Base-by-base conservation (phyloP, 2,329 filamentous ascomycete genomes). In the Allantophomopsis lycopodina region DNA sequence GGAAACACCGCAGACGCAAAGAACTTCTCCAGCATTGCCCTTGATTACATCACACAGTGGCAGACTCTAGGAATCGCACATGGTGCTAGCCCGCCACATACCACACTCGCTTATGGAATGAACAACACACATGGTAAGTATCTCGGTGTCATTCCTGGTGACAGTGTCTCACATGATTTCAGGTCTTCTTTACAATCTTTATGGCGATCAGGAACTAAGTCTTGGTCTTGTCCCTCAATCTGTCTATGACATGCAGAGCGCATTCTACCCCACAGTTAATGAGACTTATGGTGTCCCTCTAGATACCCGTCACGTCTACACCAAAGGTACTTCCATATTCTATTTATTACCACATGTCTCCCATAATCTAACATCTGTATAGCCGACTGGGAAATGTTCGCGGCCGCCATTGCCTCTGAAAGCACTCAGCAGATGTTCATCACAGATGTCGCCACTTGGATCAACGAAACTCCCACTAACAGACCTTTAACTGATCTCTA, bases 201-300 rank as follows among this genome's bases (percentile, higher is more conserved):
- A 85, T 60, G 76, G 79, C 12, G 85, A 93, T 60, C 75, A 74
- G 20, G 66, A 88, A 32, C 73, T 94, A 5, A 79, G 76, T 52
- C 85, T 91, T 59, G 71, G 82, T 41, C 63, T 93, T 55, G 80
- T 94, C 37, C 80, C 82, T 1, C 66, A 78, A 46, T 67, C 68
- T 46, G 70, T 94, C 52, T 94, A 91, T 65, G 72, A 76, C 44
- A 78, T 79, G 55, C 85, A 94, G 58, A 83, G 75, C 21, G 60
- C 68, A 41, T 93, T 84, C 70, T 94, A 94, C 64, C 66, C 69
- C 34, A 71, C 71, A 8, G 74, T 83, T 3, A 73, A 78, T 38
- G 75, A 82, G 45, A 73, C 76, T 51, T 91, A 84, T 58, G 86
- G 84, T n/a, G 68, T 93, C 1, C 80, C 85, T 0, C 75, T 94